Evolutionary conservation across 192 early-diverging fungal genomes (phyloP), one percentile per base, ranked within the genome.

Genomic region (Backusella circina): DNA sequence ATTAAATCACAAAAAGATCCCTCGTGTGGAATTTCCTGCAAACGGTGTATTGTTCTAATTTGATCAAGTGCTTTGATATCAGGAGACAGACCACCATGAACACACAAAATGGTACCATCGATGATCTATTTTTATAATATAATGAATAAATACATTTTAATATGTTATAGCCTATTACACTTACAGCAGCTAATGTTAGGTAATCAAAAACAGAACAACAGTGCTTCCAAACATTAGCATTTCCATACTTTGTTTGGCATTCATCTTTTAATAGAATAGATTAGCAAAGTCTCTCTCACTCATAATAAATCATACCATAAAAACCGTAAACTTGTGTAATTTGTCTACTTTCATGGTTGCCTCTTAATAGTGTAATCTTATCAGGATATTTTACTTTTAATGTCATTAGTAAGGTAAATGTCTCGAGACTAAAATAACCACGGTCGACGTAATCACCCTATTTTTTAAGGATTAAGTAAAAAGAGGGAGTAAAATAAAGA

Each of bases 391-490:
- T 93, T 80, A 94, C 96, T 89, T 99, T 99, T 51, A 99, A 83
- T 21, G 88, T 92, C 91, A 98, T 91, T 64, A 99, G 85, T 72
- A 98, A 77, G 21, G 96, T 96, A 80, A 98, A 97, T 33, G 96
- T 97, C 80, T 99, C 97, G 74, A 99, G 86, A 86, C 93, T 94
- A 85, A 97, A 97, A 87, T 97, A 98, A 39, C 97, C 97, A 71
- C 97, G 93, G 87, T 99, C 97, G 5, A 99, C 97, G 86, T 97
- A 99, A 83, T 99, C 97, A n/a, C 97, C 97, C 93, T 95, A 64
- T 28, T 9, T 10, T 30, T 23, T 15, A 26, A 26, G 26, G 23
- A 23, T 47, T 66, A 35, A 70, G 36, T 65, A 28, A 78, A 10
- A n/a, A 38, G 28, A 54, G 18, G 15, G 44, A 23, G 18, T 16